These are phyloP conservation scores for Rheum nobile DNA, from an alignment of 148 eudicot species.

Conservation along the genomic window DNA sequence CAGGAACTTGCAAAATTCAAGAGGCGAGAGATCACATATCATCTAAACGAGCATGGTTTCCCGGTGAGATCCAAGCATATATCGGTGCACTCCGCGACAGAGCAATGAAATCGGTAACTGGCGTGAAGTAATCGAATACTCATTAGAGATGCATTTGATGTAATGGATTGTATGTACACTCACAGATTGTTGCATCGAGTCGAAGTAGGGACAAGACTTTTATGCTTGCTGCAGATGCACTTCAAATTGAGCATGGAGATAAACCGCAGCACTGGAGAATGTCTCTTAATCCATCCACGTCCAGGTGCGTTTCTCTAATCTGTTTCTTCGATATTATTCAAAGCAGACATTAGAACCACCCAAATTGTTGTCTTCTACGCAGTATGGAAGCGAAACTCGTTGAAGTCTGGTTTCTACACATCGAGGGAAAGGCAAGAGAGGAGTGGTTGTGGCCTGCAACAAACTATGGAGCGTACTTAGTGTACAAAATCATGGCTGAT, in stretches of 20 bases:
- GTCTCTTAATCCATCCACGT: background rate
- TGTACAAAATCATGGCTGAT: background rate
- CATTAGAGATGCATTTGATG: background rate
- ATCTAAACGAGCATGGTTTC: background rate
- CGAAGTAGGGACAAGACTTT: background rate
- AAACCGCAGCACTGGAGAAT: background rate
- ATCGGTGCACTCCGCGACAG: background rate
- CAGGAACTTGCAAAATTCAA: background rate
- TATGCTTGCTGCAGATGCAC: background rate
- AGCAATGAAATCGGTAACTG: background rate
- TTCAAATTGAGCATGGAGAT: slow-evolving; percentile 1
- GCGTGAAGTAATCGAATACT: background rate
- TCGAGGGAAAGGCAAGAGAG: background rate
- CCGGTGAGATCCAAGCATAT: background rate
- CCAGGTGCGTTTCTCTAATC: background rate
- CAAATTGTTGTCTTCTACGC: no score
- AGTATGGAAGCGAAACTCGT: background rate
- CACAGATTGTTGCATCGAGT: background rate
- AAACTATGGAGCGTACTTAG: background rate
- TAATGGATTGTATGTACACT: background rate
- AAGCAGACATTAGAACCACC: no score
- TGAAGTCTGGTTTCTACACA: background rate
- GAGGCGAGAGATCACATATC: background rate
- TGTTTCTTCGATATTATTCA: no score
- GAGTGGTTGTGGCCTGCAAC: background rate